Evolutionary conservation across 2,329 filamentous ascomycete species (phyloP), one percentile per base, ranked within the genome.

Genomic region (Kalmusia sp.): DNA sequence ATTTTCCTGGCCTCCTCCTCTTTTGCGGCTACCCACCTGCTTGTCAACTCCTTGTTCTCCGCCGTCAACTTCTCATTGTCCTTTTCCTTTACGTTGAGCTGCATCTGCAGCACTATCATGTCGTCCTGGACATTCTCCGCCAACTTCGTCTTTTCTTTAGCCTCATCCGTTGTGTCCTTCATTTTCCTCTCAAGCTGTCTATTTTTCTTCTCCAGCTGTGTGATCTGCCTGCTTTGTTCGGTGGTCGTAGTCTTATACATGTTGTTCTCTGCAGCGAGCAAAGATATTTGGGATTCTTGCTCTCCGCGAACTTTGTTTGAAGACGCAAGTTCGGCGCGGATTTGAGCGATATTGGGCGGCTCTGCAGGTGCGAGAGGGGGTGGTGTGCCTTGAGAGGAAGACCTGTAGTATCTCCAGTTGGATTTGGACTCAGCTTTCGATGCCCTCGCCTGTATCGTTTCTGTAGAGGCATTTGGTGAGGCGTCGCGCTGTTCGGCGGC

Each of bases 61-160:
- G 82, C 83, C 69, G 87, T 85, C 58, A 96, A 79, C 73, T 86
- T 87, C 69, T 88, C 86, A 24, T 84, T 82, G 68, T 87, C 86
- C 71, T 93, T 85, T 72, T 96, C 92, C 3, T 89, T 87, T 80
- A 97, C 85, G 63, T 95, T 92, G 37, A 97, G 81, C 74, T 98
- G 90, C 61, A 98, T 80, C 62, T 93, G 93, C 40, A 97, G 77
- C 1, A 91, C 88, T 45, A 96, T 87, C 75, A 96, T 88, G 74
- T 99, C 95, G 75, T 97, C 93, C 77, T 98, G 93, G 48, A 96
- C 88, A 67, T 93, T 85, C 79, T 92, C 89, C 2, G 96, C 83
- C 59, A 97, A 78, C 71, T 93, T 91, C 27, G 87, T 86, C 79
- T 97, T 97, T 54, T 87, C 91, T 51, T 83, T 84, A 27, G 97